Base-by-base conservation (phyloP, 1,139 yeast species). In the Hyphopichia buzzinii region DNA sequence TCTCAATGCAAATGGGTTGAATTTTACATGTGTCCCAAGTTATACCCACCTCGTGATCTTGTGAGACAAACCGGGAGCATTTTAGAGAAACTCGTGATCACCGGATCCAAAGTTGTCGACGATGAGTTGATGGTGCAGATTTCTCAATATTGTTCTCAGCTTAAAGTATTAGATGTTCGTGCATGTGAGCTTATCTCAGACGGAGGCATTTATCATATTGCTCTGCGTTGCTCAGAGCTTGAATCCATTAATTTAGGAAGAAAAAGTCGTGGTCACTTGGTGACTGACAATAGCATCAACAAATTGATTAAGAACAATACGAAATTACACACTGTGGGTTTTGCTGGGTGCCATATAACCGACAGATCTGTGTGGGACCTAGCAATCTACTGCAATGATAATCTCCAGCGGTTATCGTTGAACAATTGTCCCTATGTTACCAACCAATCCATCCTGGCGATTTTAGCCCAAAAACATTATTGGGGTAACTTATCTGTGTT, bases 121-220 rank as follows among this genome's bases (percentile, higher is more conserved):
- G 96, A 90, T 57, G 57, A 63, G 2, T 72, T 78, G 37, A 59
- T 90, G 37, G 59, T 66, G 3, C 46, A 61, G 34, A 70, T 87
- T 3, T 72, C 85, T 4, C 60, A 64, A 26, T 50, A 57, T 36
- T 78, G 94, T 45, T 84, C 86, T 3, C 71, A 72, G 31, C 65
- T 90, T 37, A 76, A 74, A 43, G 68, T 71, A 16, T 63, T 90
- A 34, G 97, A 90, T 51, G 61, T 90, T 21, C 70, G 97, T 31
- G 97, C 96, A 0, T 89, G 97, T 60, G 92, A 86, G 44, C 64
- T 68, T 40, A 77, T 90, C 12, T 71, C 87, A 3, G 97, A 90
- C 61, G 64, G 77, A 24, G 92, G 96, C 1, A 62, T 90, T 17
- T 78, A 80, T 41, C 72, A 76, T 16, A 59, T 90, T 25, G 86